Evolutionary conservation across 208 protist genomes (phyloP).

Genomic region (Leishmania gerbilli): DNA sequence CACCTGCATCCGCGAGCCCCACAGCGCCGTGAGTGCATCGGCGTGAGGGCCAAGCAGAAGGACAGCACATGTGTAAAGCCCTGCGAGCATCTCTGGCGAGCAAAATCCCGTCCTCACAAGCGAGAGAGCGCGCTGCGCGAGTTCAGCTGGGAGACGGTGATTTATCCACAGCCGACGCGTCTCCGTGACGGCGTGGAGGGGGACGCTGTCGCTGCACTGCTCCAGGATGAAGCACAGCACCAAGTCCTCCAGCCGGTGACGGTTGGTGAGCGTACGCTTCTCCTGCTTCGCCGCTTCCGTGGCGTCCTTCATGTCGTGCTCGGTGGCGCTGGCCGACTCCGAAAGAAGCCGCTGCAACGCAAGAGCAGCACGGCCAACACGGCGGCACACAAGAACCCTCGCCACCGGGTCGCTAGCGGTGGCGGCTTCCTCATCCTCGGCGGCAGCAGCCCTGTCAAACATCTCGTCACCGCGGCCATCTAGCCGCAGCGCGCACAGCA

Average conservation of each 20-base stretch:
- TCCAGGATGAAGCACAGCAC: constrained; percentile 78
- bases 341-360: constrained; percentile 32
- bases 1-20: constrained; percentile 27
- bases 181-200: constrained; percentile 25
- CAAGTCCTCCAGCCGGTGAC: constrained; percentile 34
- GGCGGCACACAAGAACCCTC: constrained; percentile 37
- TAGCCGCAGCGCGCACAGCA: constrained; percentile 20
- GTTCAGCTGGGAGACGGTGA: constrained; percentile 20
- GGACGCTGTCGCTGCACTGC: constrained; percentile 68
- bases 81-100: constrained; percentile 28
- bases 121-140: constrained; percentile 15
- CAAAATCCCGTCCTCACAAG: constrained; percentile 28
- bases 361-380: constrained; percentile 53
- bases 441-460: neutral
- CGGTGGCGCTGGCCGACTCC: neutral
- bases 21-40: constrained; percentile 29
- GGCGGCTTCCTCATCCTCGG: neutral
- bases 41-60: constrained; percentile 63
- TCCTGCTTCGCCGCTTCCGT: neutral
- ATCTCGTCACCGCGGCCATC: neutral
- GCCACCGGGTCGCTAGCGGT: constrained; percentile 16
- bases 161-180: constrained; percentile 23
- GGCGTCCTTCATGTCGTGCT: neutral
- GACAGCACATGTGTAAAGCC: constrained; percentile 54
- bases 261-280: neutral